These are phyloP conservation scores for Takakia lepidozioides DNA, from an alignment of 225 moss, liverwort and hornwort genomes.

Conservation along the genomic window DNA sequence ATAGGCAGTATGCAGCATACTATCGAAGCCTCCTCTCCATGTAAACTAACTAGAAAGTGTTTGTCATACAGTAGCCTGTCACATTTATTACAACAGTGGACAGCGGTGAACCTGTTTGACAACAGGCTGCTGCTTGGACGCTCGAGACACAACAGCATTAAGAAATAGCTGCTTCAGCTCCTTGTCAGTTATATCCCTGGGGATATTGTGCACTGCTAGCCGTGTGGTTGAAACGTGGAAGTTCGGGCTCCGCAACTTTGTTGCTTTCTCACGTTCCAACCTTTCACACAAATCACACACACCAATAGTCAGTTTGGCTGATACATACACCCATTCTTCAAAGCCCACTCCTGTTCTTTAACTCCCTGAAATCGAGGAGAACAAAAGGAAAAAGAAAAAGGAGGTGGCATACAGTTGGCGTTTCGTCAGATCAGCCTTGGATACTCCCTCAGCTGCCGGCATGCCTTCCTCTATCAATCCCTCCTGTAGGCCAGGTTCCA, in stretches of 20 bases:
- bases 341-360: no score
- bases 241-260: slow-evolving; percentile 89
- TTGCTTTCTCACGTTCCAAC: slow-evolving; percentile 76
- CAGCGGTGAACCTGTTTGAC: slow-evolving; percentile 71
- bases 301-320: no score
- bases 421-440: slow-evolving; percentile 69
- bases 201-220: slow-evolving; percentile 79
- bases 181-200: slow-evolving; percentile 74
- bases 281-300: slow-evolving; percentile 16
- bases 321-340: no score
- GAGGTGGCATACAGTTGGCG: slow-evolving; percentile 93
- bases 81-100: no score
- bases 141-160: slow-evolving; percentile 74
- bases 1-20: no score
- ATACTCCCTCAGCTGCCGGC: slow-evolving; percentile 70
- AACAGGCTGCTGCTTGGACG: slow-evolving; percentile 92
- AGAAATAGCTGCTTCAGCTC: slow-evolving; percentile 76
- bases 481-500: no score
- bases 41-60: no score
- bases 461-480: slow-evolving; percentile 70
- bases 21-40: no score
- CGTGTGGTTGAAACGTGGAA: slow-evolving; percentile 89
- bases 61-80: no score
- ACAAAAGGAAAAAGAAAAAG: no score
- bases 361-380: no score